Conservation (phyloP, 108 stramenopile species). For the Skeletonema costatum region DNA sequence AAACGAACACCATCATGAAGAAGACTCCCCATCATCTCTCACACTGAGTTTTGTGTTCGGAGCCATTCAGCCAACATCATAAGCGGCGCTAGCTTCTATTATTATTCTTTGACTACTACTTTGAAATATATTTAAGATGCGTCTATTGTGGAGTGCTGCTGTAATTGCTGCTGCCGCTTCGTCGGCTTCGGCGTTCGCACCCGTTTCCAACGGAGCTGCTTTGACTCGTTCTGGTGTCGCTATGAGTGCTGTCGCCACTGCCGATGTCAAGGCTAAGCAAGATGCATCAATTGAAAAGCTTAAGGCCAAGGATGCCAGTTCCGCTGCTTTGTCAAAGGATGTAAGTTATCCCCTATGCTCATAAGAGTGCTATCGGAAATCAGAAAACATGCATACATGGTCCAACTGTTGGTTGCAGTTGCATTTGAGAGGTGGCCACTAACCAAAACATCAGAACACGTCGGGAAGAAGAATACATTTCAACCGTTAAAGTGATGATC, state of each 20-base stretch:
- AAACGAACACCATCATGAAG: neutral
- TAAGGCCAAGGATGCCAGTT: conserved; percentile 68
- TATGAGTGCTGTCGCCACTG: conserved; percentile 42
- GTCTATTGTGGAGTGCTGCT: conserved; percentile 40
- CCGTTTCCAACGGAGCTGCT: conserved; percentile 9
- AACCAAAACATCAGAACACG: neutral
- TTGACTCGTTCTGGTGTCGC: conserved; percentile 15
- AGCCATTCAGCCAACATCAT: neutral
- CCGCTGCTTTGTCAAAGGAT: conserved; percentile 63
- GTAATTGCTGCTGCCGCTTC: conserved; percentile 23
- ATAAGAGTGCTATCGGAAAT: neutral
- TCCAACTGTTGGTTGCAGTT: neutral
- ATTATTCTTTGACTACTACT: neutral
- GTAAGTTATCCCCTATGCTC: conserved; percentile 44
- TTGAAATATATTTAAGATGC: conserved; percentile 18
- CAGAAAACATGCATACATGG: neutral
- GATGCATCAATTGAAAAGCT: conserved; percentile 61
- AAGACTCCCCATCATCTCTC: neutral
- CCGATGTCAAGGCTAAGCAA: conserved; percentile 64
- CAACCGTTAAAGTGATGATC: too few relatives aligned
- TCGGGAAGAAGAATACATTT: too few relatives aligned
- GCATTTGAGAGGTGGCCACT: neutral
- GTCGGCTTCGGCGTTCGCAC: conserved; percentile 29
- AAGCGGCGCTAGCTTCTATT: neutral
- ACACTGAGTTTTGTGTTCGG: neutral